Conservation (phyloP, 2,329 filamentous ascomycete species). For the Apiospora kogelbergensis region DNA sequence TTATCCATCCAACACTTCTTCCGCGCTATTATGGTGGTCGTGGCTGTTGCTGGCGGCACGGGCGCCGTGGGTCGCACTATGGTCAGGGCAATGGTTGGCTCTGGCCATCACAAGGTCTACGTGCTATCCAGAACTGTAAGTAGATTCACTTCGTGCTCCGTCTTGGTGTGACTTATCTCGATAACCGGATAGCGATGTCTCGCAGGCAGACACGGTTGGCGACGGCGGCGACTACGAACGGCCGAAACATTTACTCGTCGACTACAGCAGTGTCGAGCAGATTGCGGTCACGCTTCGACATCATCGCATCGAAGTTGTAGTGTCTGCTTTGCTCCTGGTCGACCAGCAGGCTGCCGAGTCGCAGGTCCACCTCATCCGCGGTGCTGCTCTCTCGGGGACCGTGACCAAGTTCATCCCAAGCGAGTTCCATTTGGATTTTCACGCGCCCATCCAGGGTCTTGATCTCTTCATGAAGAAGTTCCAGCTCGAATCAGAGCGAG, state of each 20-base stretch:
- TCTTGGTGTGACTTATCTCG: not conserved
- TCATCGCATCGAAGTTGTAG: not conserved
- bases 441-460: not conserved
- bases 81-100: slow-evolving; percentile 20
- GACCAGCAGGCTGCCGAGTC: not conserved
- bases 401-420: not conserved
- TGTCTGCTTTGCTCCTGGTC: not conserved
- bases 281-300: not conserved
- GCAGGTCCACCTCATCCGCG: not conserved
- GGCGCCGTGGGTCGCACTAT: slow-evolving; percentile 26
- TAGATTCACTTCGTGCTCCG: not conserved
- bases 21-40: slow-evolving; percentile 22
- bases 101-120: slow-evolving; percentile 24
- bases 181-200: too few relatives aligned
- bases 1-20: too few relatives aligned
- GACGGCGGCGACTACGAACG: too few relatives aligned
- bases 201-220: too few relatives aligned
- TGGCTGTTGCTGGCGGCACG: slow-evolving; percentile 24
- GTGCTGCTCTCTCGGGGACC: not conserved
- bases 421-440: not conserved
- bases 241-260: not conserved
- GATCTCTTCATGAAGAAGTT: not conserved
- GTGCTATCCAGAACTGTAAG: slow-evolving; percentile 25
- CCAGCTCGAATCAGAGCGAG: not conserved
- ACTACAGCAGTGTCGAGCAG: not conserved